Conservation (phyloP, 257 asterid genomes). For the Primulina tabacum region DNA sequence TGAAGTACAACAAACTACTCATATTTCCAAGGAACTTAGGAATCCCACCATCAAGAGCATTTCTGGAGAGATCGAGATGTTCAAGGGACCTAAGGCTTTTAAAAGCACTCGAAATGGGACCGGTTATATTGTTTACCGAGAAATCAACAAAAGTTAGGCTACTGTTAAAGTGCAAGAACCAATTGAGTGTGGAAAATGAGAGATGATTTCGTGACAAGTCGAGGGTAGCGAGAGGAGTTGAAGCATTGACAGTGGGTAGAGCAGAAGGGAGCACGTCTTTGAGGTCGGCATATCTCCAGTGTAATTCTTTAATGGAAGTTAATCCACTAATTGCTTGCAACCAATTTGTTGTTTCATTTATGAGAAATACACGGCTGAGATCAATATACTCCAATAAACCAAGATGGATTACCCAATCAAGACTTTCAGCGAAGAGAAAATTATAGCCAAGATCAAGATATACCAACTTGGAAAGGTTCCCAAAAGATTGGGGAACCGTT, state of each 20-base stretch:
- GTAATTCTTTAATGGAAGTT: neutral
- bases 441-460: conserved; percentile 23
- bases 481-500: conserved; percentile 11
- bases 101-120: conserved; percentile 28
- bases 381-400: conserved; percentile 4
- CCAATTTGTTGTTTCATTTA: neutral
- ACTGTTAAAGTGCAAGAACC: conserved; percentile 24
- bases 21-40: neutral
- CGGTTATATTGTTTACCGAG: conserved; percentile 9
- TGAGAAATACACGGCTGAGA: neutral
- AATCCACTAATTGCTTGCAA: neutral
- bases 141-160: conserved; percentile 16
- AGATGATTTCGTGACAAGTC: neutral
- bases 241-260: neutral
- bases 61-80: conserved; percentile 2
- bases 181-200: neutral
- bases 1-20: neutral
- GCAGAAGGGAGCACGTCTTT: neutral
- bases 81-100: conserved; percentile 14
- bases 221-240: neutral
- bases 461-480: conserved; percentile 20
- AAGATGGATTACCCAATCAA: conserved; percentile 21
- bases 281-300: neutral
- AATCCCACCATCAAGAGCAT: conserved; percentile 26
- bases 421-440: conserved; percentile 1